A percentile compares a stretch with the other conserved stretches of the same genome.
phyloP scores from a whole-genome alignment of 1,284 basidiomycete genomes.

The Xerocomus cyaneibrunnescens region DNA sequence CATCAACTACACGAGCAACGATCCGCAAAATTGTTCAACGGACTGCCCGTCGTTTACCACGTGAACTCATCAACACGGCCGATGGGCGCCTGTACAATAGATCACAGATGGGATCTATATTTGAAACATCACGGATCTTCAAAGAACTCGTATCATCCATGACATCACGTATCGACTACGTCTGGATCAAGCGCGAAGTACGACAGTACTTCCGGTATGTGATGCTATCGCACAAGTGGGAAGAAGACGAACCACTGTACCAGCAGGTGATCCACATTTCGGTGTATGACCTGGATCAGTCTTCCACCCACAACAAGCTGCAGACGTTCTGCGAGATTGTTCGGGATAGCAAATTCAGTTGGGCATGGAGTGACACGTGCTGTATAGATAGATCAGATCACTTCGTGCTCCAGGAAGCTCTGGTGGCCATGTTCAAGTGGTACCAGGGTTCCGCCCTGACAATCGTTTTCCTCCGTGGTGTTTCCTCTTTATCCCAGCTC shows the following conservation, averaged over 20 bases:
- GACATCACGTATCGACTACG: neutral
- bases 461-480: neutral
- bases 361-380: neutral
- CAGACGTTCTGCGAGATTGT: neutral
- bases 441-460: neutral
- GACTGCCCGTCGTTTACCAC: neutral
- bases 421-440: neutral
- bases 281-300: neutral
- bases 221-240: neutral
- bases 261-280: neutral
- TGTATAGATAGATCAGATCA: neutral
- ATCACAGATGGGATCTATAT: no score
- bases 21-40: neutral
- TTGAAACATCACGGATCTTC: neutral
- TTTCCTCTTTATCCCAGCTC: neutral
- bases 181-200: neutral
- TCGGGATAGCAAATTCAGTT: neutral
- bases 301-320: neutral
- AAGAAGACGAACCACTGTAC: neutral
- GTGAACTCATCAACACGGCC: neutral
- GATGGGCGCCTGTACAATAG: neutral
- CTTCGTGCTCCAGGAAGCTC: neutral
- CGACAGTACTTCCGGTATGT: neutral
- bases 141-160: neutral
- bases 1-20: neutral